Conservation (phyloP, 1,284 basidiomycete species). For the Malassezia dermatis region DNA sequence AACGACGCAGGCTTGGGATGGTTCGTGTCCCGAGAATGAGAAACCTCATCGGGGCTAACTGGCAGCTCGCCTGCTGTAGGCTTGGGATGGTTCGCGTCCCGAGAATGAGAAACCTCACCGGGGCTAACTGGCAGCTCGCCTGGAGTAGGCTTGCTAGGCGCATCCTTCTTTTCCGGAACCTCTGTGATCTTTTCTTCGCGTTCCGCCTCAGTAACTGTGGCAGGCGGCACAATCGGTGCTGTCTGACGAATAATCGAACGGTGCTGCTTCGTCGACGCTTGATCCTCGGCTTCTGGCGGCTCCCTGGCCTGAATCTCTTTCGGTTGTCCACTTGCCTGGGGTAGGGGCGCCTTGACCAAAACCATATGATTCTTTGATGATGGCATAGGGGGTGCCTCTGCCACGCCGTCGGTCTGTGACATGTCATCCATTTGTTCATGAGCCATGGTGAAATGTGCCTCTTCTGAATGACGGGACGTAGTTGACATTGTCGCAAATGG, state of each 20-base stretch:
- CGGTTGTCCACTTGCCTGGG: background rate
- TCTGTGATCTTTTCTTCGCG: background rate
- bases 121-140: background rate
- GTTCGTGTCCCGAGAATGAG: background rate
- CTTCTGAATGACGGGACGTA: background rate
- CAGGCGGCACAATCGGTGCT: background rate
- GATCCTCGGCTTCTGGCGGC: background rate
- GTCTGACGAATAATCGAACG: background rate
- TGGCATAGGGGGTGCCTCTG: background rate
- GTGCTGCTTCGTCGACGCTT: background rate
- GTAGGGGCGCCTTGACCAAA: background rate
- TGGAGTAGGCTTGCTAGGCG: background rate
- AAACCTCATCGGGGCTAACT: background rate
- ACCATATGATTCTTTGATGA: background rate
- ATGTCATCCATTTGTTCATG: background rate
- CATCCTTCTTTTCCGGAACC: background rate
- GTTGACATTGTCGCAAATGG: background rate
- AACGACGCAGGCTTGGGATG: background rate
- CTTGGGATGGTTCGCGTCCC: background rate
- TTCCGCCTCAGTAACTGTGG: background rate
- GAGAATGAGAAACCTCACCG: background rate
- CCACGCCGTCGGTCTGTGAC: background rate
- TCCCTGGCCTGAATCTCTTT: background rate
- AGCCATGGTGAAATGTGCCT: background rate
- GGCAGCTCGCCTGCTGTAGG: background rate